Conservation (phyloP, 2,329 filamentous ascomycete genomes). For the Celoporthe dispersa region DNA sequence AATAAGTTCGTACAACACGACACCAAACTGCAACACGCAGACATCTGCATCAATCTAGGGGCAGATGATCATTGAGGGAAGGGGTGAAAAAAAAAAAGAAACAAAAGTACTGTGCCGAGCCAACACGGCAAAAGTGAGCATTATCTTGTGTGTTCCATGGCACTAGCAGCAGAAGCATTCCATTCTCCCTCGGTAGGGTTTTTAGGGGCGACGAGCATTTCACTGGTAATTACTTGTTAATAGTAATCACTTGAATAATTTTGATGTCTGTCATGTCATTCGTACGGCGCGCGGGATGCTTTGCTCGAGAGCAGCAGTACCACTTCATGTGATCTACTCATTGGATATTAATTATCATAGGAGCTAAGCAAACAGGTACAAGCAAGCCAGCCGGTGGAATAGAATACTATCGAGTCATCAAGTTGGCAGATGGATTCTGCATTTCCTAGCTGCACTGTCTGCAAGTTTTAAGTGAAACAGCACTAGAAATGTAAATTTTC, state of each 20-base stretch:
- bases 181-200: not conserved
- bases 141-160: not conserved
- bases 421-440: too few relatives aligned
- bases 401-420: too few relatives aligned
- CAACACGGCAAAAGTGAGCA: not conserved
- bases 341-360: too few relatives aligned
- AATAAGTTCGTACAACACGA: not conserved
- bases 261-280: not conserved
- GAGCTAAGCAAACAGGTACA: too few relatives aligned
- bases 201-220: not conserved
- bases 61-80: not conserved
- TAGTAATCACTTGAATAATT: not conserved
- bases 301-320: not conserved
- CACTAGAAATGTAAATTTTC: too few relatives aligned
- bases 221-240: not conserved
- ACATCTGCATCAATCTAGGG: not conserved
- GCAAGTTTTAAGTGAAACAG: too few relatives aligned
- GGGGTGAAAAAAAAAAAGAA: not conserved
- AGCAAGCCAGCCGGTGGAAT: too few relatives aligned
- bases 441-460: too few relatives aligned
- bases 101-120: not conserved
- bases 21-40: not conserved
- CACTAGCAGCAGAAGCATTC: not conserved
- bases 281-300: not conserved
- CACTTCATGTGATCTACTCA: too few relatives aligned